These are phyloP conservation scores for Ramularia endophylla DNA, from an alignment of 2,329 filamentous ascomycete genomes.

Conservation along the genomic window DNA sequence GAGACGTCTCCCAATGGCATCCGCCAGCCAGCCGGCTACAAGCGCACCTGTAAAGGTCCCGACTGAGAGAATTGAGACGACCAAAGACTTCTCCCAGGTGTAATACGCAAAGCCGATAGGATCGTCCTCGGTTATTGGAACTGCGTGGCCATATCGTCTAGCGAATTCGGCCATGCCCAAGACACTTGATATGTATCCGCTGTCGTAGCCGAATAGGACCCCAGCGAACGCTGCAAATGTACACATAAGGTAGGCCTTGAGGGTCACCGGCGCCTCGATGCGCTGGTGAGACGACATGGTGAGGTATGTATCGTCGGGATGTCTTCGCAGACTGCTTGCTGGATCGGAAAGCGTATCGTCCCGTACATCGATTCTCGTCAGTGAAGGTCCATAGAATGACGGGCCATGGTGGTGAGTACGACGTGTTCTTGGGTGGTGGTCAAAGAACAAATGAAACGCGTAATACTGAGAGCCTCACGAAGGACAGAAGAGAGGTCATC, in stretches of 20 bases:
- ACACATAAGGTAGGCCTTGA: constrained; percentile 53
- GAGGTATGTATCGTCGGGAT: neutral
- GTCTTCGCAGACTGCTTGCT: no score
- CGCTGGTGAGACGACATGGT: constrained; percentile 13
- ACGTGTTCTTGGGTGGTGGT: no score
- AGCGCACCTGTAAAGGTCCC: constrained; percentile 73
- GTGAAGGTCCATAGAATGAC: no score
- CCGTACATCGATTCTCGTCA: no score
- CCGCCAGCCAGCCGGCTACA: constrained; percentile 51
- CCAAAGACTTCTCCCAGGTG: constrained; percentile 47
- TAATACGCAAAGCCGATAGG: constrained; percentile 23
- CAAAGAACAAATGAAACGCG: no score
- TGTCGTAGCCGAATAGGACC: constrained; percentile 57
- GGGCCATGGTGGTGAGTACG: no score
- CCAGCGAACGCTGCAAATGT: constrained; percentile 56
- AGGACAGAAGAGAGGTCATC: no score
- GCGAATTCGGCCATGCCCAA: constrained; percentile 47
- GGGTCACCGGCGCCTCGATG: constrained; percentile 32
- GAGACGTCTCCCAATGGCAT: constrained; percentile 59
- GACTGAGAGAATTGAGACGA: constrained; percentile 69
- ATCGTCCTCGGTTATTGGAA: constrained; percentile 10
- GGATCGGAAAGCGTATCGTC: no score
- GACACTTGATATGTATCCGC: constrained; percentile 50
- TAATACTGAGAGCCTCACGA: no score
- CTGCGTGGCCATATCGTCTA: constrained; percentile 26